These are phyloP conservation scores for Thalia dealbata DNA, from an alignment of 176 grass and related monocot genomes.

Conservation along the genomic window DNA sequence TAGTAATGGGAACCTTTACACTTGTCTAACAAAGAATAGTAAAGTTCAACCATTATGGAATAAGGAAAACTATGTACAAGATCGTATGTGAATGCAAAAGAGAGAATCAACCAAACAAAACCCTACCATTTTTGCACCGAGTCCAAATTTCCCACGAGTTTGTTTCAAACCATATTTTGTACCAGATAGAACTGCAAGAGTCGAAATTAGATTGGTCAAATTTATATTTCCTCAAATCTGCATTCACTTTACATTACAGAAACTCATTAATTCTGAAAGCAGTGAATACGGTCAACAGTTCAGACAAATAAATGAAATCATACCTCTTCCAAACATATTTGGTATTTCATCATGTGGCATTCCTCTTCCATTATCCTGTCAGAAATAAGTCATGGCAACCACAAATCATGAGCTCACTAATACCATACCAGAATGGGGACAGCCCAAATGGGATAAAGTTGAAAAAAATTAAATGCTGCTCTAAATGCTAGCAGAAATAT, in stretches of 20 bases:
- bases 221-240: not conserved
- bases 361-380: slow-evolving; percentile 85
- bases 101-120: slow-evolving; percentile 1
- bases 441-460: not conserved
- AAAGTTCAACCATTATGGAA: not conserved
- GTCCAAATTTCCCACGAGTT: slow-evolving; percentile 97
- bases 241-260: not conserved
- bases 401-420: slow-evolving; percentile 1
- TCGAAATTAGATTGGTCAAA: slow-evolving; percentile 6
- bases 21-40: not conserved
- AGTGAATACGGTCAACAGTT: not conserved
- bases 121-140: slow-evolving; percentile 92
- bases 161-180: slow-evolving; percentile 99
- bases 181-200: slow-evolving; percentile 80
- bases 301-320: slow-evolving; percentile 16
- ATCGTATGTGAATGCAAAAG: not conserved
- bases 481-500: slow-evolving; percentile 13
- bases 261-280: not conserved
- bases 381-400: slow-evolving; percentile 8
- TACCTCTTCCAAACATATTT: slow-evolving; percentile 98
- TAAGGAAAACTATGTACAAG: not conserved
- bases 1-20: not conserved
- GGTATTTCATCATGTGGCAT: slow-evolving; percentile 99
- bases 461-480: not conserved
- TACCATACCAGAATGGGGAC: not conserved